Evolutionary conservation across 257 asterid species (phyloP).

Genomic region (Rehmannia glutinosa): DNA sequence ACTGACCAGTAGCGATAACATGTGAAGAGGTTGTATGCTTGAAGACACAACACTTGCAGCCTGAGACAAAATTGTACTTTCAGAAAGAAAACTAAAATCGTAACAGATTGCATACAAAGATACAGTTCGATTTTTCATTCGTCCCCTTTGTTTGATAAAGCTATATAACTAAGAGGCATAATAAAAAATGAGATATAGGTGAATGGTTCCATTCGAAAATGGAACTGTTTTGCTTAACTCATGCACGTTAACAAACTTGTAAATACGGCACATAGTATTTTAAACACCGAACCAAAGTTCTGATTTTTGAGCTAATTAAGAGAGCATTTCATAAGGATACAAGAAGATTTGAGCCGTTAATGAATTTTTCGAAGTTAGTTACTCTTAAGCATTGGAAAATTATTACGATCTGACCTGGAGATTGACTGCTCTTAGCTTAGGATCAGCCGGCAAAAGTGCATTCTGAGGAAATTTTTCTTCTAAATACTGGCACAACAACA

Average conservation of each 20-base stretch:
- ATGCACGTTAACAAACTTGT: neutral
- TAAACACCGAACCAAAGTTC: neutral
- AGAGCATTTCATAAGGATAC: neutral
- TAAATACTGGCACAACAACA: conserved; percentile 46
- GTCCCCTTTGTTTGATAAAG: neutral
- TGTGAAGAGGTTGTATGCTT: conserved; percentile 78
- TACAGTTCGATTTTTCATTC: neutral
- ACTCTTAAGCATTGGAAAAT: neutral
- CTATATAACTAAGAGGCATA: neutral
- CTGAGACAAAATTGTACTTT: conserved; percentile 31
- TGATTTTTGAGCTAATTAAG: neutral
- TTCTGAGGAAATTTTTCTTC: conserved; percentile 66
- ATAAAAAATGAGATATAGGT: neutral
- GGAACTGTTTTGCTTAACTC: neutral
- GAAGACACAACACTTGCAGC: conserved; percentile 68
- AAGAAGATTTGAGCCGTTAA: neutral
- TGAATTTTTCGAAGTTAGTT: neutral
- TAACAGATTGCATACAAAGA: neutral
- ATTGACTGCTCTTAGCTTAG: conserved; percentile 68
- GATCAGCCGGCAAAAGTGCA: conserved; percentile 54
- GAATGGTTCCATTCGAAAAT: neutral
- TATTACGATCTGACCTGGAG: conserved; percentile 53
- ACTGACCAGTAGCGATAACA: conserved; percentile 56
- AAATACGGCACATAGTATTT: neutral
- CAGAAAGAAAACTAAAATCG: neutral